Evolutionary conservation across 768 basidiomycete genomes (phyloP).

Genomic region (Suillus alpinus): DNA sequence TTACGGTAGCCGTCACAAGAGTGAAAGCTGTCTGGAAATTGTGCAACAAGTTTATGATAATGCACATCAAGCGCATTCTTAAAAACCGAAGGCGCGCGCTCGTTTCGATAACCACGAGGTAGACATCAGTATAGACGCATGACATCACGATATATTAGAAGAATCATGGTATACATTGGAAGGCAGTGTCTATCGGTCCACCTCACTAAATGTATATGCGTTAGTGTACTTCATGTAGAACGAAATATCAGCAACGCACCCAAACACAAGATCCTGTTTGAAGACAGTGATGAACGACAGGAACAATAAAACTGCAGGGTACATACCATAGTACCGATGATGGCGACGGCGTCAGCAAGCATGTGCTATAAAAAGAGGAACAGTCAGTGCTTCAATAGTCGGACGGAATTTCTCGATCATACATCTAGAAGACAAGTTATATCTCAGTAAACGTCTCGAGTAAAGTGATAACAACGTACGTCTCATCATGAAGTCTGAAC

Average conservation of each 20-base stretch:
- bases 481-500: slow-evolving; percentile 98
- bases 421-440: slow-evolving; percentile 32
- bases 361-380: slow-evolving; percentile 56
- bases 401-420: slow-evolving; percentile 15
- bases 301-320: slow-evolving; percentile 4
- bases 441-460: slow-evolving; percentile 3
- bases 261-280: slow-evolving; percentile 83
- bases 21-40: neutral
- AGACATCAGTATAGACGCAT: neutral
- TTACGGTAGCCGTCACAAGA: no score
- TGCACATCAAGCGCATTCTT: neutral
- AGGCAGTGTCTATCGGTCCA: slow-evolving; percentile 29
- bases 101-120: neutral
- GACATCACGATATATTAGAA: neutral
- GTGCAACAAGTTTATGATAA: neutral
- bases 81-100: neutral
- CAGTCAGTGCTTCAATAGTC: slow-evolving; percentile 6
- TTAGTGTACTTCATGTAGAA: neutral
- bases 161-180: neutral
- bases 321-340: slow-evolving; percentile 95
- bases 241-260: slow-evolving; percentile 50
- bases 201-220: slow-evolving; percentile 19
- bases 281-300: slow-evolving; percentile 10
- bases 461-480: slow-evolving; percentile 44
- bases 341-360: slow-evolving; percentile 92